Conservation (phyloP, 2,329 filamentous ascomycete genomes). For the Diaporthe citri region DNA sequence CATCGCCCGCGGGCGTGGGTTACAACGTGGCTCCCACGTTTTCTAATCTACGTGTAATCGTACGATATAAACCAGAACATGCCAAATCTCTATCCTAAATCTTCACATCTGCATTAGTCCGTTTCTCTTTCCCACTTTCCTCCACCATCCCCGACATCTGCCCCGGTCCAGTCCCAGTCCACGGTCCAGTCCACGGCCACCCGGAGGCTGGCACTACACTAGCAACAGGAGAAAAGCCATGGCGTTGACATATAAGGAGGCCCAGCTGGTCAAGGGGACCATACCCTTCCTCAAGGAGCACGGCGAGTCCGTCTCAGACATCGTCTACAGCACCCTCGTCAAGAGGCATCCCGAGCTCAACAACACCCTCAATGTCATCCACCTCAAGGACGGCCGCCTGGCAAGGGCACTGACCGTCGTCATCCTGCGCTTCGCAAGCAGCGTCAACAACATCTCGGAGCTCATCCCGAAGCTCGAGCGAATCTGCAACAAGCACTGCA, state of each 20-base stretch:
- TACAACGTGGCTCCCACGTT: slow-evolving; percentile 37
- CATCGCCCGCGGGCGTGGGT: slow-evolving; percentile 30
- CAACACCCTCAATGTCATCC: slow-evolving; percentile 75
- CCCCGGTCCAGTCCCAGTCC: slow-evolving; percentile 13
- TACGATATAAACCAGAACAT: slow-evolving; percentile 32
- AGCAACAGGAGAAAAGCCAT: slow-evolving; percentile 21
- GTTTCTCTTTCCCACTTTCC: slow-evolving; percentile 22
- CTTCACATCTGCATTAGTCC: slow-evolving; percentile 32
- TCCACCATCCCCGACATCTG: slow-evolving; percentile 12
- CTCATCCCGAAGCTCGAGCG: slow-evolving; percentile 61
- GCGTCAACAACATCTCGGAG: slow-evolving; percentile 71
- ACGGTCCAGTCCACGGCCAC: slow-evolving; percentile 12
- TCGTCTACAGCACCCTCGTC: slow-evolving; percentile 77
- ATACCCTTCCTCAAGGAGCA: slow-evolving; percentile 75
- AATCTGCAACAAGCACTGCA: slow-evolving; percentile 76
- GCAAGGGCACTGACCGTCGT: slow-evolving; percentile 68
- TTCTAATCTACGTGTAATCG: slow-evolving; percentile 25
- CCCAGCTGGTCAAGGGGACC: slow-evolving; percentile 74
- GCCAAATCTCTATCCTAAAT: slow-evolving; percentile 25
- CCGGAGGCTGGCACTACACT: slow-evolving; percentile 18
- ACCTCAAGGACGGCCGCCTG: slow-evolving; percentile 70
- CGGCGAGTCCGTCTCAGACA: slow-evolving; percentile 73
- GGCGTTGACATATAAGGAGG: slow-evolving; percentile 61
- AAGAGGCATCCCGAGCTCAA: slow-evolving; percentile 71
- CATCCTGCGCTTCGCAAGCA: slow-evolving; percentile 75